Percentiles rank a stretch among this genome's conserved stretches.
Conservation (phyloP, 805 yeast genomes). For the Kodamaea kakaduensis region DNA sequence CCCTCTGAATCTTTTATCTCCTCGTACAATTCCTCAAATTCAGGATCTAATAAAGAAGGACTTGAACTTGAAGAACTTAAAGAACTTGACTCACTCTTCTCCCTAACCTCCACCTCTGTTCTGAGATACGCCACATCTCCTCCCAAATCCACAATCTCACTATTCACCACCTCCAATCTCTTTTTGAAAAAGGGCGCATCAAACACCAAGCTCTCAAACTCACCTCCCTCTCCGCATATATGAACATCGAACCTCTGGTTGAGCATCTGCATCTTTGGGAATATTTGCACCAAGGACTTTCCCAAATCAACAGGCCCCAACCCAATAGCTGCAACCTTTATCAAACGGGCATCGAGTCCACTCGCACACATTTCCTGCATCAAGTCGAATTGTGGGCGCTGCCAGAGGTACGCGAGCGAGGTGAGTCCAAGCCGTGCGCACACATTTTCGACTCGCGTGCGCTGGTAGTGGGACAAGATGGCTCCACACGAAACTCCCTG, state of each 20-base stretch:
- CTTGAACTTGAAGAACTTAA: not conserved
- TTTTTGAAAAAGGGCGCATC: conserved; percentile 83
- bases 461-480: conserved; percentile 89
- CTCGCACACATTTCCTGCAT: conserved; percentile 77
- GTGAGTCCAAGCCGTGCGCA: conserved; percentile 69
- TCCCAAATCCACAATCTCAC: conserved; percentile 40
- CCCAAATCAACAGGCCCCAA: conserved; percentile 66
- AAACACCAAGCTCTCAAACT: conserved; percentile 87
- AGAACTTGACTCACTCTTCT: conserved; percentile 16
- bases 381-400: conserved; percentile 71
- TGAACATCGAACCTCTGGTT: conserved; percentile 75
- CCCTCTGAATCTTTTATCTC: not conserved
- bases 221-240: conserved; percentile 99
- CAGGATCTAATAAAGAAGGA: conserved; percentile 33
- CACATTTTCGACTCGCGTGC: conserved; percentile 90
- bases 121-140: conserved; percentile 72
- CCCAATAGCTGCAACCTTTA: conserved; percentile 94
- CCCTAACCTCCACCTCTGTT: conserved; percentile 45
- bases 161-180: conserved; percentile 39
- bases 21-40: conserved; percentile 35
- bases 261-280: conserved; percentile 53
- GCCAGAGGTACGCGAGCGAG: conserved; percentile 83
- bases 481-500: conserved; percentile 95
- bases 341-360: conserved; percentile 70
- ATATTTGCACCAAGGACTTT: conserved; percentile 55